These are phyloP conservation scores for Sphagnurus paluster DNA, from an alignment of 1,284 basidiomycete genomes.

Conservation along the genomic window DNA sequence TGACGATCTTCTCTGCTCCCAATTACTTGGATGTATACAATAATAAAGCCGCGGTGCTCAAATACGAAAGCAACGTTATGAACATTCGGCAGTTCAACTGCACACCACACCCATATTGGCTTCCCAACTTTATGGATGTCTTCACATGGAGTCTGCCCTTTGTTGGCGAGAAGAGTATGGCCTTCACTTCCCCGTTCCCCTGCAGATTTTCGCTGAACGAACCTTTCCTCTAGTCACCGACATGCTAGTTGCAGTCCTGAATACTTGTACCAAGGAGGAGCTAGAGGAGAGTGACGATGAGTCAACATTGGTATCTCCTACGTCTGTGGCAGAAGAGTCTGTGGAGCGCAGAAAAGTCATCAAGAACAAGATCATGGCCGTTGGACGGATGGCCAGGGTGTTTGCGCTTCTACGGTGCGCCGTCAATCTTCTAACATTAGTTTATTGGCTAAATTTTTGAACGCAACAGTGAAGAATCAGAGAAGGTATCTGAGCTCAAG, in stretches of 20 bases:
- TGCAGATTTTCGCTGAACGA: slow-evolving; percentile 1
- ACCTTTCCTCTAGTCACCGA: slow-evolving; percentile 71
- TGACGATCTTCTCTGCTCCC: slow-evolving; percentile 96
- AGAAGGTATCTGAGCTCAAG: slow-evolving; percentile 97
- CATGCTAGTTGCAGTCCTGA: slow-evolving; percentile 94
- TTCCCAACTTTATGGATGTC: slow-evolving; percentile 94
- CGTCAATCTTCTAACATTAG: neutral
- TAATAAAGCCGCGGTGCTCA: slow-evolving; percentile 95
- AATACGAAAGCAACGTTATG: slow-evolving; percentile 97
- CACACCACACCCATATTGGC: slow-evolving; percentile 93
- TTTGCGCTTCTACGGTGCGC: slow-evolving; percentile 92
- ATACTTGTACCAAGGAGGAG: slow-evolving; percentile 94
- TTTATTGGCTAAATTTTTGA: neutral
- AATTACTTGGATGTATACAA: slow-evolving; percentile 97
- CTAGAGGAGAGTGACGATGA: slow-evolving; percentile 84
- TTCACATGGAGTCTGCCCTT: slow-evolving; percentile 92
- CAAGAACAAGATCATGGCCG: slow-evolving; percentile 98
- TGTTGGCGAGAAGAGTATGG: slow-evolving; percentile 91
- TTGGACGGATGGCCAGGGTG: slow-evolving; percentile 94
- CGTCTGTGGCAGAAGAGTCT: slow-evolving; percentile 48
- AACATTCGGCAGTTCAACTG: slow-evolving; percentile 96
- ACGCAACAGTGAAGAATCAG: slow-evolving; percentile 85
- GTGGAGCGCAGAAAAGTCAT: slow-evolving; percentile 81
- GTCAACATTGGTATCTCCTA: slow-evolving; percentile 32
- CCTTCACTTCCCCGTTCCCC: neutral